Evolutionary conservation across 2,329 filamentous ascomycete genomes (phyloP), one percentile per base, ranked within the genome.

Genomic region (Diaporthe ilicicola): DNA sequence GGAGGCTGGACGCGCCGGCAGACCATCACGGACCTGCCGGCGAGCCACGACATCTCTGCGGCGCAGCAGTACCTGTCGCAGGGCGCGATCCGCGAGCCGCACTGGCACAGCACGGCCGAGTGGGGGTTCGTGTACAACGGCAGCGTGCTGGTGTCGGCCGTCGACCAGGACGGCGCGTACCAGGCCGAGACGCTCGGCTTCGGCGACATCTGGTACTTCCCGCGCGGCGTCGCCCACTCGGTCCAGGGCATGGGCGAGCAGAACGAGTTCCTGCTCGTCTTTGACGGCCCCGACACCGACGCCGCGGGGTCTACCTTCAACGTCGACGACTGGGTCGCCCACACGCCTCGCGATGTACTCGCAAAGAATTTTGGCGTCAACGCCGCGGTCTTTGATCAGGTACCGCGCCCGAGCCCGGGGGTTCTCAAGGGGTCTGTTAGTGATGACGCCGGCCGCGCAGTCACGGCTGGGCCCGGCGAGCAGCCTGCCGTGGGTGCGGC

Each of bases 201-300:
- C 56, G 90, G 90, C 19, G 90, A 92, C 72, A 87, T 91, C 56
- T 92, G 90, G 89, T 92, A 92, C 77, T 91, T 92, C 74, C 90
- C 90, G 37, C 90, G 91, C 77, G 91, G 90, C 4, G 83, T 84
- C 4, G 88, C 89, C 0, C 90, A 92, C 65, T 89, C 89, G 1
- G 81, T 92, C 0, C 90, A 92, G 75, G 89, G 89, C 0, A 83
- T 92, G 0, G 89, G 87, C 1, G 90, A 92, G 12, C 86, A 91
- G 76, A 92, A 91, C 71, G 91, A 92, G 77, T 92, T 88, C 73
- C 84, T 93, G 13, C 83, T 92, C 1, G 87, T 88, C 37, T 72
- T 68, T 53, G 7, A 37, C 17, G 74, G 27, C 9, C 55, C 67
- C 12, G 67, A 62, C 55, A 53, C 59, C 17, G 67, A 74, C 29